Percentiles rank a stretch among this genome's conserved stretches.
Conservation (phyloP, 2,329 filamentous ascomycete species). For the Juglanconis juglandina region DNA sequence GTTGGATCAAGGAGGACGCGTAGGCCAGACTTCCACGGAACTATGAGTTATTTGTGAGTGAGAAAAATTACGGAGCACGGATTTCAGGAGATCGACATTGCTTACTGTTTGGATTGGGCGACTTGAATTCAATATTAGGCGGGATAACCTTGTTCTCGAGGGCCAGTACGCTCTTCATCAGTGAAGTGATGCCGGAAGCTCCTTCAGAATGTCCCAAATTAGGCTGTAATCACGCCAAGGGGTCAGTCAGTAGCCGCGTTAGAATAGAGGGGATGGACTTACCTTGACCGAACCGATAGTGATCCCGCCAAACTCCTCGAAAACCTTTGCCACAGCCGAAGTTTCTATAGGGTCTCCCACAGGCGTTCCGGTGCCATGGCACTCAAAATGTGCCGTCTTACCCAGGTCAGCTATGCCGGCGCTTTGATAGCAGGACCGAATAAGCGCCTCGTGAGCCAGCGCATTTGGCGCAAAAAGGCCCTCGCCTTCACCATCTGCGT, state of each 20-base stretch:
- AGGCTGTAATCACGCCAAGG: conserved; percentile 24
- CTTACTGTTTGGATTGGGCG: conserved; percentile 26
- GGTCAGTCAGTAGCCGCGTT: too few relatives aligned
- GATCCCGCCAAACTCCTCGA: conserved; percentile 22
- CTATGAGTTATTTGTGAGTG: too few relatives aligned
- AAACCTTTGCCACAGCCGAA: conserved; percentile 29
- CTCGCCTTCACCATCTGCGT: conserved; percentile 39
- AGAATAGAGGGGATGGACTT: conserved; percentile 14
- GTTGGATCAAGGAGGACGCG: conserved; percentile 26
- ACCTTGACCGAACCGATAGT: conserved; percentile 25
- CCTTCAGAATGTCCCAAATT: conserved; percentile 43
- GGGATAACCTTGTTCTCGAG: conserved; percentile 38
- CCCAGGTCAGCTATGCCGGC: conserved; percentile 24
- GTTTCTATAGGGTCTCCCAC: conserved; percentile 36
- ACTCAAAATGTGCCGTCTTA: conserved; percentile 30
- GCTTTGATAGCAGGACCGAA: conserved; percentile 21
- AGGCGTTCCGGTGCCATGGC: conserved; percentile 31
- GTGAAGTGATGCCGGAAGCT: conserved; percentile 36
- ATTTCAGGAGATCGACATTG: background rate
- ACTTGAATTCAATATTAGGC: conserved; percentile 35
- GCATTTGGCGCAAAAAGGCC: conserved; percentile 39
- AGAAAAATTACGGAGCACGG: too few relatives aligned
- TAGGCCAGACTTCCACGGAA: conserved; percentile 19
- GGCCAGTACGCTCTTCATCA: conserved; percentile 42
- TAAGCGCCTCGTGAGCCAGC: conserved; percentile 7